Conservation (phyloP, 2,329 filamentous ascomycete species). For the Tolypocladium cylindrosporum region DNA sequence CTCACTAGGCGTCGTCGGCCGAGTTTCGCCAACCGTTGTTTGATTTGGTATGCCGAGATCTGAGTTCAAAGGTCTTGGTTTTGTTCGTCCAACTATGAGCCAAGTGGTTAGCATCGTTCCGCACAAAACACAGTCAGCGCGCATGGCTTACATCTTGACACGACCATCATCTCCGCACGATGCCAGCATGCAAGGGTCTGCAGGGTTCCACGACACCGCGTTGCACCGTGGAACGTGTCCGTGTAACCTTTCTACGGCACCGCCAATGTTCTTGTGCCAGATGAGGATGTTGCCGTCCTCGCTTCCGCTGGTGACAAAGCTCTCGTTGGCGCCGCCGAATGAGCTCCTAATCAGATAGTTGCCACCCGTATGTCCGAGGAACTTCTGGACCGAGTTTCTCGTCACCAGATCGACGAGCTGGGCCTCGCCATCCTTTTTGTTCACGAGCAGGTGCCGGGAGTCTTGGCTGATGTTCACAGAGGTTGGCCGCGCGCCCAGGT, state of each 20-base stretch:
- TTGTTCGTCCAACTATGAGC: slow-evolving; percentile 14
- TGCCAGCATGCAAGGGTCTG: slow-evolving; percentile 73
- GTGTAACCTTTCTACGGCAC: slow-evolving; percentile 63
- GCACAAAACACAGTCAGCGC: not conserved
- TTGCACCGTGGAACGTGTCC: slow-evolving; percentile 76
- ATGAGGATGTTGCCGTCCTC: slow-evolving; percentile 74
- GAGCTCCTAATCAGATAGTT: slow-evolving; percentile 70
- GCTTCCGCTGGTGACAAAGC: slow-evolving; percentile 84
- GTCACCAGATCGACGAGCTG: slow-evolving; percentile 69
- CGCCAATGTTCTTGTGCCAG: slow-evolving; percentile 80
- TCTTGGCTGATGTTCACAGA: slow-evolving; percentile 76
- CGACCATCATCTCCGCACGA: slow-evolving; percentile 81
- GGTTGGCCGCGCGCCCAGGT: slow-evolving; percentile 56
- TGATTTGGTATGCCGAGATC: slow-evolving; percentile 4
- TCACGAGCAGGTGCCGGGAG: slow-evolving; percentile 72
- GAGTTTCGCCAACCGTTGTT: slow-evolving; percentile 10
- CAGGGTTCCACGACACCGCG: slow-evolving; percentile 80
- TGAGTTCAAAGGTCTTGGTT: slow-evolving; percentile 9
- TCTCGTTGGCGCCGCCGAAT: slow-evolving; percentile 86
- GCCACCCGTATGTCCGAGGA: slow-evolving; percentile 64
- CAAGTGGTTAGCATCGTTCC: not conserved
- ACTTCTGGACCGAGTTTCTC: slow-evolving; percentile 62
- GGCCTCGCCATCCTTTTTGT: slow-evolving; percentile 67
- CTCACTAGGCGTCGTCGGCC: slow-evolving; percentile 5
- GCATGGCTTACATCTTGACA: slow-evolving; percentile 66